A percentile compares a stretch with the other conserved stretches of the same genome.
These are phyloP conservation scores for Casuarina glauca DNA, from an alignment of 306 rosid species.

Conservation along the genomic window DNA sequence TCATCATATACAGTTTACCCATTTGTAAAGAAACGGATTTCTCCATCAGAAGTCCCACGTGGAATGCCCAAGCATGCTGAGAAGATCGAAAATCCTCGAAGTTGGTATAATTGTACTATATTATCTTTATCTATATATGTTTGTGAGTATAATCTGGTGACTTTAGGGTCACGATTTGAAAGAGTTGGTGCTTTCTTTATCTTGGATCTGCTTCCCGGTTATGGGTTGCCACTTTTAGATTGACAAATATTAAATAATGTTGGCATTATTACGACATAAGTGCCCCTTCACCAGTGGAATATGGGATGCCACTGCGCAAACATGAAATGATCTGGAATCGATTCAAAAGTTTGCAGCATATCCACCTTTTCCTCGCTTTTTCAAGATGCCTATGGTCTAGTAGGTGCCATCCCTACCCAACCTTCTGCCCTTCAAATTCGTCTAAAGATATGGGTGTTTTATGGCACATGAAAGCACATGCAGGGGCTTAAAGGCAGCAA, in stretches of 20 bases:
- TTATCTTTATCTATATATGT: neutral
- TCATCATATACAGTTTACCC: neutral
- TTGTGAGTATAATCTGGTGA: neutral
- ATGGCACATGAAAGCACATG: conserved; percentile 27
- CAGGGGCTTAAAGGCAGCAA: conserved; percentile 8
- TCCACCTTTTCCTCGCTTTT: neutral
- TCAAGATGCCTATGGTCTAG: neutral
- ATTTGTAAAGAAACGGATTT: neutral
- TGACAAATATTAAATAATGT: neutral
- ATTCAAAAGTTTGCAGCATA: neutral
- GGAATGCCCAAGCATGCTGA: neutral
- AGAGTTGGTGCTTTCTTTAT: neutral
- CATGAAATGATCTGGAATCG: conserved; percentile 14
- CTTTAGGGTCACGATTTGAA: neutral
- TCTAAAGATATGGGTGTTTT: conserved; percentile 17
- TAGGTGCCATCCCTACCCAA: conserved; percentile 1
- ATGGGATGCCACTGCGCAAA: conserved; percentile 18
- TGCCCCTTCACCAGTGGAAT: neutral
- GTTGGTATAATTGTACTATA: neutral
- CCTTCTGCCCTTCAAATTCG: conserved; percentile 24
- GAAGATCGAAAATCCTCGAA: neutral
- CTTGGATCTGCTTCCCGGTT: neutral
- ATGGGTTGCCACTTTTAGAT: conserved; percentile 1
- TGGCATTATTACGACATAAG: neutral
- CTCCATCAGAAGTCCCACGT: neutral